Percentiles rank a stretch among this genome's conserved stretches.
Evolutionary conservation across 2,329 filamentous ascomycete genomes (phyloP).

Genomic region (Sporothrix pallida): DNA sequence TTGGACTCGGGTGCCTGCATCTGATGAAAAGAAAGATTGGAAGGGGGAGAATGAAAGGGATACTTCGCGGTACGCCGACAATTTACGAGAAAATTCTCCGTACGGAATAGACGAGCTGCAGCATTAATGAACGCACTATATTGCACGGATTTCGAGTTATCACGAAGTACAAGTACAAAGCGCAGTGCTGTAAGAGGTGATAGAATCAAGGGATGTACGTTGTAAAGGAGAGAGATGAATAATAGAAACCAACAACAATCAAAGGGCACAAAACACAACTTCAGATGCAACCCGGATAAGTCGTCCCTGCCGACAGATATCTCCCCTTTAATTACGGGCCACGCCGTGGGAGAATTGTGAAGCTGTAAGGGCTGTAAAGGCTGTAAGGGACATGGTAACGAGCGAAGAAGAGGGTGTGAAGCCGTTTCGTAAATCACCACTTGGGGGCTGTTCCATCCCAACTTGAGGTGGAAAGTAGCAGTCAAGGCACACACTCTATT

Average conservation of each 20-base stretch:
- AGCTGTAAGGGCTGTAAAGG: too few relatives aligned
- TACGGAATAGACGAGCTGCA: background rate
- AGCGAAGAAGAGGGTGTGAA: conserved; percentile 14
- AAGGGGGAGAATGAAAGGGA: background rate
- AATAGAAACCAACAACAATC: too few relatives aligned
- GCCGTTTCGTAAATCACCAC: conserved; percentile 16
- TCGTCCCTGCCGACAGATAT: background rate
- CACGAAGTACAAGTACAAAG: background rate
- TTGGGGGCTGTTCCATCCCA: background rate
- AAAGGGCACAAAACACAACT: too few relatives aligned
- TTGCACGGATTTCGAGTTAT: conserved; percentile 1
- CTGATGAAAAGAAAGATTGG: background rate
- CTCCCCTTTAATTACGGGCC: conserved; percentile 7
- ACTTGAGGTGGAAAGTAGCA: background rate
- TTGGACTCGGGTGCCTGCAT: conserved; percentile 27
- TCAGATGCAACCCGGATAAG: too few relatives aligned
- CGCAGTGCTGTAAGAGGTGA: background rate
- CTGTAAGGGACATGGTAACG: background rate
- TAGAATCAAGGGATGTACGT: background rate
- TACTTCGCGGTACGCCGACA: conserved; percentile 1
- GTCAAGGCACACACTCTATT: too few relatives aligned
- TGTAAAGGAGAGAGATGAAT: too few relatives aligned
- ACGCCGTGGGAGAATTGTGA: background rate
- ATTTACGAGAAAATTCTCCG: background rate
- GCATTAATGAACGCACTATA: background rate